A percentile compares a stretch with the other conserved stretches of the same genome.
phyloP scores from a whole-genome alignment of 495 filamentous ascomycete species.

The Wilcoxina mikolae region DNA sequence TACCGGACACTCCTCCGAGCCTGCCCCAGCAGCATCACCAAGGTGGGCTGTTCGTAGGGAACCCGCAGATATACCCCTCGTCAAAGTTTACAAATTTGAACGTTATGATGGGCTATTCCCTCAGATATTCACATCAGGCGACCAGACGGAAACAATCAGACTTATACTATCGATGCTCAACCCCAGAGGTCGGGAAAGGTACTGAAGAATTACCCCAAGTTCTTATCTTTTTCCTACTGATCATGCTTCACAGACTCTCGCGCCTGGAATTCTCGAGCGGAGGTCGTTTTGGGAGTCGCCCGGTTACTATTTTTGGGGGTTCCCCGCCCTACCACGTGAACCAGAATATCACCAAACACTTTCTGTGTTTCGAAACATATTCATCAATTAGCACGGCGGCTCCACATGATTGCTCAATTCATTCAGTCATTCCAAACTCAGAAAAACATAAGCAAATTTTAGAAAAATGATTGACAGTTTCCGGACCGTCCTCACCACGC shows the following conservation, averaged over 20 bases:
- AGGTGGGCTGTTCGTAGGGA: not conserved
- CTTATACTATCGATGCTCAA: not conserved
- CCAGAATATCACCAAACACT: not conserved
- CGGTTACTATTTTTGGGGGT: constrained; percentile 8
- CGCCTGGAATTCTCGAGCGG: not conserved
- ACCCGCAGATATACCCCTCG: too few species aligned
- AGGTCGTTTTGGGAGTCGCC: constrained; percentile 8
- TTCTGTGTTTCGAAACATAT: constrained; percentile 5
- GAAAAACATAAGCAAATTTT: constrained; percentile 1
- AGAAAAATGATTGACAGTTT: constrained; percentile 4
- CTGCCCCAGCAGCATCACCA: not conserved
- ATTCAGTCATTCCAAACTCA: not conserved
- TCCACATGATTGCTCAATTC: constrained; percentile 1
- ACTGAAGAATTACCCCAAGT: not conserved
- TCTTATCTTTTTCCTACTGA: not conserved
- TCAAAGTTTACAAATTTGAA: not conserved
- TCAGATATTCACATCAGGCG: not conserved
- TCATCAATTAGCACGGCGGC: constrained; percentile 7
- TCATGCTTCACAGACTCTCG: constrained; percentile 5
- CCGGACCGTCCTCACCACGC: constrained; percentile 9
- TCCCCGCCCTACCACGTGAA: not conserved
- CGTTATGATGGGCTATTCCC: not conserved
- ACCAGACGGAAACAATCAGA: not conserved
- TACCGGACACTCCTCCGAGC: not conserved
- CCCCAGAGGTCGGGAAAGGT: not conserved